Conservation (phyloP, 2,329 filamentous ascomycete genomes). For the Leptodontidium sp. region DNA sequence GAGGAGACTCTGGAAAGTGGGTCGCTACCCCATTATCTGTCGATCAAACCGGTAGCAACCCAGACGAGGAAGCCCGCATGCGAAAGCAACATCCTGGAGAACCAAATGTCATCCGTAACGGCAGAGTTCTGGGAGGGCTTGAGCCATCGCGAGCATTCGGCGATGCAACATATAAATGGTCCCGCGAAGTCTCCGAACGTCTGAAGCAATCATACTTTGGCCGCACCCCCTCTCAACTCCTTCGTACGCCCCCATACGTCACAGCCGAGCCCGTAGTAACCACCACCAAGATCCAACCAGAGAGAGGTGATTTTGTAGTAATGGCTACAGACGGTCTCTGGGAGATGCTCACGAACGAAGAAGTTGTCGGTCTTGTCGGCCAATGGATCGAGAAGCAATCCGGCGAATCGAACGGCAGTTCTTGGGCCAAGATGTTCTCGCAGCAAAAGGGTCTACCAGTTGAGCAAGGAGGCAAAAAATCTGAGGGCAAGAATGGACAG, state of each 20-base stretch:
- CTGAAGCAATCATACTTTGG: slow-evolving; percentile 90
- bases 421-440: slow-evolving; percentile 73
- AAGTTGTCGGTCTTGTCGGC: slow-evolving; percentile 94
- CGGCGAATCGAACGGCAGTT: slow-evolving; percentile 49
- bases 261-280: slow-evolving; percentile 96
- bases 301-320: slow-evolving; percentile 93
- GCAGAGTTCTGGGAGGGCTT: slow-evolving; percentile 88
- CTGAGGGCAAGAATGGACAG: slow-evolving; percentile 68
- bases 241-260: slow-evolving; percentile 95
- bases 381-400: slow-evolving; percentile 91
- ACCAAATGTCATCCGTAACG: slow-evolving; percentile 85
- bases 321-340: slow-evolving; percentile 96
- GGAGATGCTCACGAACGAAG: slow-evolving; percentile 99
- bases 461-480: slow-evolving; percentile 65
- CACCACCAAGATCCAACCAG: slow-evolving; percentile 88
- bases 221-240: slow-evolving; percentile 74
- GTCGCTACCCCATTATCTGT: slow-evolving; percentile 87
- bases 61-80: slow-evolving; percentile 83
- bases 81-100: slow-evolving; percentile 89
- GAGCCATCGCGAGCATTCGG: slow-evolving; percentile 96
- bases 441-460: slow-evolving; percentile 72
- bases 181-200: slow-evolving; percentile 80
- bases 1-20: slow-evolving; percentile 85
- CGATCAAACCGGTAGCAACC: slow-evolving; percentile 92
- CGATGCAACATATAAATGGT: slow-evolving; percentile 98